These are phyloP conservation scores for Fonsecaea pedrosoi DNA, from an alignment of 2,329 filamentous ascomycete genomes.

Conservation along the genomic window DNA sequence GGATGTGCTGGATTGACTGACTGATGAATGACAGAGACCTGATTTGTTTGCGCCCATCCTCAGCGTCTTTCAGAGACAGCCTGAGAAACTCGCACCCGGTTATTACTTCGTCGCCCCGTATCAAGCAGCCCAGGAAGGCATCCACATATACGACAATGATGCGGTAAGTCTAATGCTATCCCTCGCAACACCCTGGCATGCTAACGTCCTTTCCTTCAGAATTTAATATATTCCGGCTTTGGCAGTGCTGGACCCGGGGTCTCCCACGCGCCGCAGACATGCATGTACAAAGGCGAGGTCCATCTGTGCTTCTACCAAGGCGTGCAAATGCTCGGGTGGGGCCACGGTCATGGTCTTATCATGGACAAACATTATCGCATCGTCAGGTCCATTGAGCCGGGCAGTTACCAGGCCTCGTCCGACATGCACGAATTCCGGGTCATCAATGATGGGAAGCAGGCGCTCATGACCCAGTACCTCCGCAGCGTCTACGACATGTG, in stretches of 20 bases:
- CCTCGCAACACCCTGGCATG: neutral
- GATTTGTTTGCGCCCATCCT: constrained; percentile 49
- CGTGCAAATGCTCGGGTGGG: constrained; percentile 59
- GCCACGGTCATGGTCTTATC: constrained; percentile 60
- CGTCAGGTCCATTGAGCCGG: constrained; percentile 55
- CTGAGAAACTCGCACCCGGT: constrained; percentile 51
- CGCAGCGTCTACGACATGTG: constrained; percentile 57
- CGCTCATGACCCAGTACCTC: constrained; percentile 52
- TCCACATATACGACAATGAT: constrained; percentile 60
- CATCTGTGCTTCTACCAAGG: constrained; percentile 63
- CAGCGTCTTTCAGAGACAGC: constrained; percentile 42
- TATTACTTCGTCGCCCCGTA: constrained; percentile 61
- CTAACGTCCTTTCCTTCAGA: constrained; percentile 40
- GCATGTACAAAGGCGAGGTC: constrained; percentile 55
- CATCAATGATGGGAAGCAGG: constrained; percentile 53
- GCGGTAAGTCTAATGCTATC: constrained; percentile 46
- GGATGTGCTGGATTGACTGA: constrained; percentile 12
- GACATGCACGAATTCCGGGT: constrained; percentile 62
- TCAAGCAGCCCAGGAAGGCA: constrained; percentile 55
- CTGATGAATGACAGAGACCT: constrained; percentile 44
- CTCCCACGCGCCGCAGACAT: constrained; percentile 57
- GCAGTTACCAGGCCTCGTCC: constrained; percentile 43
- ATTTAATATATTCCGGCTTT: constrained; percentile 60
- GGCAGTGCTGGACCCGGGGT: constrained; percentile 58
- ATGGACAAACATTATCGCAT: constrained; percentile 59